These are phyloP conservation scores for Sistotremastrum niveocremeum DNA, from an alignment of 768 basidiomycete species.

Conservation along the genomic window DNA sequence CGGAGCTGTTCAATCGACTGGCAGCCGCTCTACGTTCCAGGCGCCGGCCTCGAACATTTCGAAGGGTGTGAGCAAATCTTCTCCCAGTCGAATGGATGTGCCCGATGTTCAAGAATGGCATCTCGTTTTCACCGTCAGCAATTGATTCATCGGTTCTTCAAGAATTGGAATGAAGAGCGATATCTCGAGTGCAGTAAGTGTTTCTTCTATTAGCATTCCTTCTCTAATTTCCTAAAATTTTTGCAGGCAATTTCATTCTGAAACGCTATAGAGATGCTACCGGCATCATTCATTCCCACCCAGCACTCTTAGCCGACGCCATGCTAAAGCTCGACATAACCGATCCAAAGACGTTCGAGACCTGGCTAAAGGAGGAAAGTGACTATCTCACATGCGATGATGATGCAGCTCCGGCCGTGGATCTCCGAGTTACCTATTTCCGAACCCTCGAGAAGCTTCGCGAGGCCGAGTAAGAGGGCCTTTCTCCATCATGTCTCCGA, in stretches of 20 bases:
- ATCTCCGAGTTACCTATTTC: not conserved
- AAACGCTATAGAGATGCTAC: too few species aligned
- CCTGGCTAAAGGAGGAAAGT: conserved; percentile 13
- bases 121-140: conserved; percentile 16
- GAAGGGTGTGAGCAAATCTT: conserved; percentile 18
- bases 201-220: too few species aligned
- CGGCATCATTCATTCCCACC: too few species aligned
- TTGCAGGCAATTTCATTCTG: too few species aligned
- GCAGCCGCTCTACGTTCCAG: conserved; percentile 15
- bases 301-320: too few species aligned
- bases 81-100: conserved; percentile 13
- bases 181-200: conserved; percentile 9
- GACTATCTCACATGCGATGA: conserved; percentile 9
- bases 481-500: not conserved
- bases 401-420: conserved; percentile 3
- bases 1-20: conserved; percentile 14
- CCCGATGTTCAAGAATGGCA: conserved; percentile 10
- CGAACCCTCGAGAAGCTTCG: not conserved
- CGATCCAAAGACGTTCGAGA: too few species aligned
- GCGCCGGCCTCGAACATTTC: conserved; percentile 15
- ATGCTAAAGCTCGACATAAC: too few species aligned
- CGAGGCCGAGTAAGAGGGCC: not conserved
- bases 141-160: conserved; percentile 11
- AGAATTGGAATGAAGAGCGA: conserved; percentile 12
- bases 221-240: too few species aligned